Percentiles rank a stretch among this genome's conserved stretches.
Evolutionary conservation across 2,329 filamentous ascomycete genomes (phyloP).

Genomic region (Pyrenophora graminea): DNA sequence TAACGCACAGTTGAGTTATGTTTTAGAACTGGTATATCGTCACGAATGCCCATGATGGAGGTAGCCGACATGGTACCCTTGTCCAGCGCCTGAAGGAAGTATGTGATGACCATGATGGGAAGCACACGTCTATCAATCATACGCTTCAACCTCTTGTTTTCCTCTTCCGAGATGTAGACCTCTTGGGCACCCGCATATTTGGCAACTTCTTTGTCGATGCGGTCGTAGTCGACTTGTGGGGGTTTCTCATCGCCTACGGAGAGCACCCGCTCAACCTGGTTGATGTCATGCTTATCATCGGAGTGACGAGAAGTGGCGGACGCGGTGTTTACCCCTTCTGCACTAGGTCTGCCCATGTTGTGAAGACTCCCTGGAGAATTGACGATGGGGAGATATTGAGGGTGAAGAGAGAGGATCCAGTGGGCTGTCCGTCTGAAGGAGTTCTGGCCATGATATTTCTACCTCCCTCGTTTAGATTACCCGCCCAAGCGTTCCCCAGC

Average conservation of each 20-base stretch:
- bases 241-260: constrained; percentile 54
- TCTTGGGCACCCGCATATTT: constrained; percentile 64
- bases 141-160: constrained; percentile 64
- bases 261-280: constrained; percentile 56
- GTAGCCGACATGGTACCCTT: constrained; percentile 68
- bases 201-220: constrained; percentile 71
- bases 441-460: constrained; percentile 29
- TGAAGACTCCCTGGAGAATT: constrained; percentile 13
- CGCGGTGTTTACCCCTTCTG: constrained; percentile 22
- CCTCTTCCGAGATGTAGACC: constrained; percentile 63
- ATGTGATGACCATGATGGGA: constrained; percentile 71
- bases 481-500: constrained; percentile 25
- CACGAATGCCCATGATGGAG: constrained; percentile 64
- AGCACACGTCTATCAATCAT: constrained; percentile 71
- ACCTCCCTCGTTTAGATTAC: constrained; percentile 20
- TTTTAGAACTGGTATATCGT: constrained; percentile 43
- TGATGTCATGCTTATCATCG: constrained; percentile 39
- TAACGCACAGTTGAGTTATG: constrained; percentile 33
- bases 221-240: constrained; percentile 60
- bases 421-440: constrained; percentile 21
- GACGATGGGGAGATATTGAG: constrained; percentile 16
- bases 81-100: constrained; percentile 70
- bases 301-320: constrained; percentile 21
- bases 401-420: constrained; percentile 14
- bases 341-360: constrained; percentile 29